Conservation (phyloP, 2,329 filamentous ascomycete species). For the Xylaria sp. region DNA sequence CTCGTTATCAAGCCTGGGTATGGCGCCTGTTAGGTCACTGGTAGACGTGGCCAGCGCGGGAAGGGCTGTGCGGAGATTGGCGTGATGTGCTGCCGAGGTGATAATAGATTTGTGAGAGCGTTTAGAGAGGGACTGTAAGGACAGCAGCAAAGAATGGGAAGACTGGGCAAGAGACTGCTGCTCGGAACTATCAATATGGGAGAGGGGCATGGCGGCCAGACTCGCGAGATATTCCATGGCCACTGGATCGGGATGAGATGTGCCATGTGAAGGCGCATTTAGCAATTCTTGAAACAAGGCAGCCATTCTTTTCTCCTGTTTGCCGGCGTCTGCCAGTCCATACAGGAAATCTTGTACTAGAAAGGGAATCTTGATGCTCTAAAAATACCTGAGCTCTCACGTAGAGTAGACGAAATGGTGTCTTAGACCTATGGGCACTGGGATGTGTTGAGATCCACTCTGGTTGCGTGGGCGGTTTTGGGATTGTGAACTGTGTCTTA, state of each 20-base stretch:
- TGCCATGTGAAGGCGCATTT: constrained; percentile 53
- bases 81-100: constrained; percentile 75
- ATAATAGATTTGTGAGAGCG: constrained; percentile 86
- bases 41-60: constrained; percentile 69
- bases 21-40: constrained; percentile 66
- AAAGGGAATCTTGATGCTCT: no score
- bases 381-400: no score
- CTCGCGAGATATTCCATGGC: constrained; percentile 74
- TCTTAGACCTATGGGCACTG: no score
- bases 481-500: neutral
- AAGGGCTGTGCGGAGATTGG: constrained; percentile 72
- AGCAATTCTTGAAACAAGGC: constrained; percentile 79
- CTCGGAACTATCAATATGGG: constrained; percentile 73
- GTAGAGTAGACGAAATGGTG: no score
- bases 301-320: constrained; percentile 51
- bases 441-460: no score
- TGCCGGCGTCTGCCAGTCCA: neutral
- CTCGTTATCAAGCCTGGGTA: constrained; percentile 78
- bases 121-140: constrained; percentile 85
- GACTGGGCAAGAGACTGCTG: constrained; percentile 78
- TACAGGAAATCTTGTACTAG: no score
- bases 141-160: constrained; percentile 78
- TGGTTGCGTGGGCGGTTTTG: neutral
- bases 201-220: constrained; percentile 75
- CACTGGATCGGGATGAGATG: constrained; percentile 51